Conservation (phyloP, 495 filamentous ascomycete genomes). For the Parathielavia hyrcaniae region DNA sequence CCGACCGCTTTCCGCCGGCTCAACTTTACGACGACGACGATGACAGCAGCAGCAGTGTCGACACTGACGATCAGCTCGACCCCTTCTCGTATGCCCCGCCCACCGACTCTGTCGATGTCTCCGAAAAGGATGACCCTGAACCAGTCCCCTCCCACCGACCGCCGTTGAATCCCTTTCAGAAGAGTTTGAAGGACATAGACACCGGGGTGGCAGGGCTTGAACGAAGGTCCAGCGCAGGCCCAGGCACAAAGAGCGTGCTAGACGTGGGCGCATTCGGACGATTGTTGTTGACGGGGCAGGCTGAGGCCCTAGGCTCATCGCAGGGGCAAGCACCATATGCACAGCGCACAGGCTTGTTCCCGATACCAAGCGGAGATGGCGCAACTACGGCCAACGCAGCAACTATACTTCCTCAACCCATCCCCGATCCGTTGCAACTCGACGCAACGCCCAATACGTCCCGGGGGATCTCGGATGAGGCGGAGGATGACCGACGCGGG, state of each 20-base stretch:
- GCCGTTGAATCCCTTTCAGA: constrained; percentile 49
- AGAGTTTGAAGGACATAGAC: constrained; percentile 43
- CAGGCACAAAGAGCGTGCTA: constrained; percentile 38
- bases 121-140: constrained; percentile 4
- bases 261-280: constrained; percentile 59
- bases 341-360: neutral
- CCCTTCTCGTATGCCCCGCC: constrained; percentile 24
- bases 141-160: constrained; percentile 4
- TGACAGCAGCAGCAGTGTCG: constrained; percentile 22
- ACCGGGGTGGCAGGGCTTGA: constrained; percentile 19
- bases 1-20: constrained; percentile 33
- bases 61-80: constrained; percentile 22
- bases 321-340: constrained; percentile 13
- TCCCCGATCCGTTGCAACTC: constrained; percentile 33
- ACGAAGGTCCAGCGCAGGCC: constrained; percentile 16
- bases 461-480: constrained; percentile 40
- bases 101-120: neutral
- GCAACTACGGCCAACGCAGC: constrained; percentile 45
- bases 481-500: constrained; percentile 34
- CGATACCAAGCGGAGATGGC: constrained; percentile 29
- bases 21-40: constrained; percentile 25
- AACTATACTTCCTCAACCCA: constrained; percentile 44
- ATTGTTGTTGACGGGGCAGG: constrained; percentile 54
- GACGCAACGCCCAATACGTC: constrained; percentile 46
- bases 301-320: constrained; percentile 27